Evolutionary conservation across 208 protist species (phyloP), one percentile per base, ranked within the genome.

Genomic region (Trypanosoma boissoni): DNA sequence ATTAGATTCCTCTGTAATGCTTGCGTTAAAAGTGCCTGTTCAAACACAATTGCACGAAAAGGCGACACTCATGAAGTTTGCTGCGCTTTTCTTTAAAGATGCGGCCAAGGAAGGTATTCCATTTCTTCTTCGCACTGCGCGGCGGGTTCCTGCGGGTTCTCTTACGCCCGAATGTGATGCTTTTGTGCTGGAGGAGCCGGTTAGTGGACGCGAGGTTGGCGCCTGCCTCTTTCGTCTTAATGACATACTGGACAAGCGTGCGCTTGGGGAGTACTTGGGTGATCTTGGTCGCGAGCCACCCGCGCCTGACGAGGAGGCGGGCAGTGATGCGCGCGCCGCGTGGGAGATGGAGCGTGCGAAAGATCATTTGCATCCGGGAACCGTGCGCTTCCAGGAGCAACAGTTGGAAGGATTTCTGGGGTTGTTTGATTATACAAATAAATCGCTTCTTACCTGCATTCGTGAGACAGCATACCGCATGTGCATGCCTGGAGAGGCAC

Each of bases 401-500:
- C 85, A 91, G 64, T 67, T 94, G 16, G 50, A 56, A 21, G 88
- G 85, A 10, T 97, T 94, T 70, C 79, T 94, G 29, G 42, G 73
- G 10, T 65, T 85, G 63, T 93, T 95, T 63, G 51, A 89, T 45
- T 97, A 93, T 37, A 49, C 48, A 28, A 78, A 81, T 42, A 92
- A 87, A 54, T 67, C 77, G 12, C 80, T 97, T 14, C 62, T 95
- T 5, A 64, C 68, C 8, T 74, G 83, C 16, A 90, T 95, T 65
- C 87, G 92, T 31, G 80, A 92, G 55, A 87, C 94, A 68, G 83
- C 92, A 9, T 95, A 84, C 61, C 59, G 64, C 31, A 71, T 94
- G 28, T 87, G 76, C 50, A 73, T 97, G 59, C 93, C 93, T 9
- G 91, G 93, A 14, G 93, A 97, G 77, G 86, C 89, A 23, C 93